A percentile compares a stretch with the other conserved stretches of the same genome.
phyloP scores from a whole-genome alignment of 495 filamentous ascomycete genomes.

The Podospora anserina region DNA sequence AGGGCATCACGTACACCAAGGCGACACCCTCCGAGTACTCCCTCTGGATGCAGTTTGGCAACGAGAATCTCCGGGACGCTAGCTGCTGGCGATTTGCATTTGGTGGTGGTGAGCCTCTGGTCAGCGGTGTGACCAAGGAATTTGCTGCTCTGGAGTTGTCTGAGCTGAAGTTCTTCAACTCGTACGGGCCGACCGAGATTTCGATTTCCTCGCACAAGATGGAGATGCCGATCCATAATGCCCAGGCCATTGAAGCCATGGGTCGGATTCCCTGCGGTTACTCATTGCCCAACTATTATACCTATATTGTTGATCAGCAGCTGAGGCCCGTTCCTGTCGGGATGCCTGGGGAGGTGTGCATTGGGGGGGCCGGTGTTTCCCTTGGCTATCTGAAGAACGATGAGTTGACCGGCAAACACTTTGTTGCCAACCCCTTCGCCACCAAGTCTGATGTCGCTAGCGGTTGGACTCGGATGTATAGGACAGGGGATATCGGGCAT shows the following conservation, averaged over 20 bases:
- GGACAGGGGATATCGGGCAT: conserved; percentile 42
- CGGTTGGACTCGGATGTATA: conserved; percentile 37
- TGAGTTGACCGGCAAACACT: conserved; percentile 33
- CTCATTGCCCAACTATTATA: too few relatives aligned
- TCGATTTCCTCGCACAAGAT: conserved; percentile 8
- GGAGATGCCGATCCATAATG: too few relatives aligned
- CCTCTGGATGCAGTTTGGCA: conserved; percentile 22
- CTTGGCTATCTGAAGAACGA: conserved; percentile 41
- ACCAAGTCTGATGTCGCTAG: background rate
- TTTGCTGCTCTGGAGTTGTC: too few relatives aligned
- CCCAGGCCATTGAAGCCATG: too few relatives aligned
- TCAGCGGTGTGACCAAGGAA: background rate
- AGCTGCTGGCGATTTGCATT: background rate
- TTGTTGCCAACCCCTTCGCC: conserved; percentile 35
- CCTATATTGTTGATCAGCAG: conserved; percentile 53
- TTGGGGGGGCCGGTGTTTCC: conserved; percentile 40
- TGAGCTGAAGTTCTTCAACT: conserved; percentile 26
- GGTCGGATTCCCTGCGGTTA: too few relatives aligned
- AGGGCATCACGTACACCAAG: conserved; percentile 29
- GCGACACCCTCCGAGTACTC: conserved; percentile 30
- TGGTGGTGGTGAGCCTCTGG: conserved; percentile 27
- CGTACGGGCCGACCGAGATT: conserved; percentile 38
- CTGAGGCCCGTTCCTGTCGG: conserved; percentile 24
- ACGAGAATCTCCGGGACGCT: background rate
- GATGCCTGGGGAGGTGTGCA: conserved; percentile 38